Conservation (phyloP, 352 stramenopile species). For the Globisporangium splendens region DNA sequence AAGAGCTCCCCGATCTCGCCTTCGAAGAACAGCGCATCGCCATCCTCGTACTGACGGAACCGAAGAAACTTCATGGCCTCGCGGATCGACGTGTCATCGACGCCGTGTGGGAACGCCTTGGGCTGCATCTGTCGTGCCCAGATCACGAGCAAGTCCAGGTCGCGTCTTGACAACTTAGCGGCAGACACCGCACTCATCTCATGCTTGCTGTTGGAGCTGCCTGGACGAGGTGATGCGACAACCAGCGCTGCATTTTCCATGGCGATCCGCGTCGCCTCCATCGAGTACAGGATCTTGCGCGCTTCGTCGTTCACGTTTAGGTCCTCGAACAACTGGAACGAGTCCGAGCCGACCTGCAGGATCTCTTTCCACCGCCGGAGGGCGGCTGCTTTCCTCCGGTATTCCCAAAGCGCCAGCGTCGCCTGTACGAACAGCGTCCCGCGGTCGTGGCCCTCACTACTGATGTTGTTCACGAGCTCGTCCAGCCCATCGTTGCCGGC, state of each 20-base stretch:
- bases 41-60: slow-evolving; percentile 39
- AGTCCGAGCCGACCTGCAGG: slow-evolving; percentile 1
- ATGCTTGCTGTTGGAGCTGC: slow-evolving; percentile 1
- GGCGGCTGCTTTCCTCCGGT: slow-evolving; percentile 1
- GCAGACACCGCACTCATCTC: neutral
- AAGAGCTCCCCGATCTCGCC: slow-evolving; percentile 52
- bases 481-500: slow-evolving; percentile 22
- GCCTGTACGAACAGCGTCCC: slow-evolving; percentile 20
- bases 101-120: slow-evolving; percentile 38
- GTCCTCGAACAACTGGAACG: neutral
- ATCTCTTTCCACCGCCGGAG: slow-evolving; percentile 7
- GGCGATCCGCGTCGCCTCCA: neutral
- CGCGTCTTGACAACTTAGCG: slow-evolving; percentile 10
- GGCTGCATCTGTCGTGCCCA: slow-evolving; percentile 38
- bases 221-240: slow-evolving; percentile 5
- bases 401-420: slow-evolving; percentile 19
- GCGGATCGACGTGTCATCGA: slow-evolving; percentile 31
- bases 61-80: slow-evolving; percentile 41
- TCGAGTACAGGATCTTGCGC: slow-evolving; percentile 1
- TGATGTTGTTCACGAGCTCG: slow-evolving; percentile 14
- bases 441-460: slow-evolving; percentile 3
- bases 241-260: neutral
- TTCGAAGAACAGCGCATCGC: slow-evolving; percentile 51
- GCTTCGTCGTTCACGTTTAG: slow-evolving; percentile 17
- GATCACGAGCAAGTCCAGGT: slow-evolving; percentile 35